A percentile compares a stretch with the other conserved stretches of the same genome.
phyloP scores from a whole-genome alignment of 1,139 yeast genomes.

The Pichia sp. region DNA sequence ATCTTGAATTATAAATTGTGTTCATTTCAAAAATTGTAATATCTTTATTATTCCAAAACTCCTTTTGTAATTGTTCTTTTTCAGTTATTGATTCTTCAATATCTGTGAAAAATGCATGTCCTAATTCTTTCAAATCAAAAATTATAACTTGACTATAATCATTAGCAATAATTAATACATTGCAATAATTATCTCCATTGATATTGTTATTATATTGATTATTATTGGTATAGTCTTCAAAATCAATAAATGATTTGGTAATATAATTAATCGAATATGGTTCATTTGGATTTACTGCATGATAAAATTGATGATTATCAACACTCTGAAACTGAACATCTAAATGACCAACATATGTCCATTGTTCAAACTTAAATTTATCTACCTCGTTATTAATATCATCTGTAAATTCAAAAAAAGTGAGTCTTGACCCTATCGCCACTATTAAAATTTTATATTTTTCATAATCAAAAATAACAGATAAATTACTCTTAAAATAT shows the following conservation, averaged over 20 bases:
- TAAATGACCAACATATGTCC: slow-evolving; percentile 1
- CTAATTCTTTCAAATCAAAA: slow-evolving; percentile 35
- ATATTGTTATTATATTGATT: too few relatives aligned
- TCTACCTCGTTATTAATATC: not conserved
- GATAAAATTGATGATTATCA: slow-evolving; percentile 36
- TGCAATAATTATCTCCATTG: slow-evolving; percentile 25
- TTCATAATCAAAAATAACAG: slow-evolving; percentile 35
- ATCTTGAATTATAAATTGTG: not conserved
- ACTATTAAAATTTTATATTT: slow-evolving; percentile 17
- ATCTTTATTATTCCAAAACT: not conserved
- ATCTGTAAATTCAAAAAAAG: slow-evolving; percentile 12
- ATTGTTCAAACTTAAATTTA: slow-evolving; percentile 16
- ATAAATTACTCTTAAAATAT: slow-evolving; percentile 7
- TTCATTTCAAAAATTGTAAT: not conserved
- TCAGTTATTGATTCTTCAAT: not conserved
- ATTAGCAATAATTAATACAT: slow-evolving; percentile 32
- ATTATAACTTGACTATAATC: slow-evolving; percentile 54
- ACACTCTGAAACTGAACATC: slow-evolving; percentile 35
- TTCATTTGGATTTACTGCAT: slow-evolving; percentile 41
- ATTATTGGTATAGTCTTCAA: too few relatives aligned
- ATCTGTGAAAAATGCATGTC: slow-evolving; percentile 6
- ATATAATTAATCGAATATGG: slow-evolving; percentile 46
- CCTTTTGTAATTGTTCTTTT: not conserved
- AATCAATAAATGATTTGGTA: slow-evolving; percentile 17
- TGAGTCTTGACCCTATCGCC: slow-evolving; percentile 19